Evolutionary conservation across 768 basidiomycete genomes (phyloP).

Genomic region (Serendipita sp.): DNA sequence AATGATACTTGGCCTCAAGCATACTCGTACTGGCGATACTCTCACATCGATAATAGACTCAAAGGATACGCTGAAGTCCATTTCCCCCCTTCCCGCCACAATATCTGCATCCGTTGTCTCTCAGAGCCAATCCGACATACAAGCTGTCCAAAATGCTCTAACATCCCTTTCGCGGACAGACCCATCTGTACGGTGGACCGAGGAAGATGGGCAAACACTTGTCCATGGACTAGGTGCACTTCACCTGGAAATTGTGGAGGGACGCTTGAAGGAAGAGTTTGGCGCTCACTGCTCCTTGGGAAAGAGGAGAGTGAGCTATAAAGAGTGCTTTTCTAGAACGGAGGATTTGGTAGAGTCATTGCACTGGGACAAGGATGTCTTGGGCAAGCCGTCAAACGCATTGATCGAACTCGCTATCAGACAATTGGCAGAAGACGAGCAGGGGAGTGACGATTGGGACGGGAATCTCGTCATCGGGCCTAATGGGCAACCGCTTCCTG

Average conservation of each 20-base stretch:
- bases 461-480: slow-evolving; percentile 55
- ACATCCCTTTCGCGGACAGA: slow-evolving; percentile 64
- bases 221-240: slow-evolving; percentile 72
- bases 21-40: slow-evolving; percentile 80
- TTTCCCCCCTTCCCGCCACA: slow-evolving; percentile 64
- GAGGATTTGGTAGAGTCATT: slow-evolving; percentile 20
- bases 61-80: slow-evolving; percentile 34
- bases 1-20: slow-evolving; percentile 64
- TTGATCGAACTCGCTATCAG: slow-evolving; percentile 39
- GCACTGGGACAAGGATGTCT: slow-evolving; percentile 46
- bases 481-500: slow-evolving; percentile 35
- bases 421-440: slow-evolving; percentile 36
- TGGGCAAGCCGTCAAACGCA: slow-evolving; percentile 37
- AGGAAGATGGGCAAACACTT: slow-evolving; percentile 66
- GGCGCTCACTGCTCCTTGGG: slow-evolving; percentile 63
- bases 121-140: slow-evolving; percentile 59
- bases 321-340: slow-evolving; percentile 35
- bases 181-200: slow-evolving; percentile 58
- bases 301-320: slow-evolving; percentile 59
- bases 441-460: slow-evolving; percentile 54
- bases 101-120: slow-evolving; percentile 75
- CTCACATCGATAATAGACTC: slow-evolving; percentile 38
- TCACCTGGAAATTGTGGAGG: slow-evolving; percentile 78
- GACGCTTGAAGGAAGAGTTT: slow-evolving; percentile 69
- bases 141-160: slow-evolving; percentile 62